phyloP scores from a whole-genome alignment of 2,329 filamentous ascomycete species.

The Fusarium equiseti region DNA sequence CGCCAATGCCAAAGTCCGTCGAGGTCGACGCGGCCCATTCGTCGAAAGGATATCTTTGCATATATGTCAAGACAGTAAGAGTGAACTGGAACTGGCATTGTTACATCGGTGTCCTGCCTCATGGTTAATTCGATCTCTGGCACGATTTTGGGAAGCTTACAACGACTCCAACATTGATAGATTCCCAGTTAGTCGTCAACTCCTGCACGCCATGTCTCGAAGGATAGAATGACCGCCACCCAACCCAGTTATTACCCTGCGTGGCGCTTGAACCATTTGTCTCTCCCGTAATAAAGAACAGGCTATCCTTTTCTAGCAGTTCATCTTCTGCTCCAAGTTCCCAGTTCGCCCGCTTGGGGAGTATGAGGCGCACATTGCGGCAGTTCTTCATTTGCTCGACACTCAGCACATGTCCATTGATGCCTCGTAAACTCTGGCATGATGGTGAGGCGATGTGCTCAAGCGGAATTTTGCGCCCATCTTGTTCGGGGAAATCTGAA shows the following conservation, averaged over 20 bases:
- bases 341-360: not conserved
- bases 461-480: fast-evolving
- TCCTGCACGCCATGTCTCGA: not conserved
- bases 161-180: not conserved
- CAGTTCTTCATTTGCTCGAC: slow-evolving; percentile 13
- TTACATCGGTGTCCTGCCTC: not conserved
- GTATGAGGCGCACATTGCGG: not conserved
- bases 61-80: slow-evolving; percentile 16
- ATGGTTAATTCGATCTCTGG: not conserved
- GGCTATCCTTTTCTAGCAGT: not conserved
- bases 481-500: not conserved
- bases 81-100: not conserved
- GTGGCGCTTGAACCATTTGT: not conserved
- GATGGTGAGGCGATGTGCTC: slow-evolving; percentile 14
- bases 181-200: not conserved
- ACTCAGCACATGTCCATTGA: not conserved
- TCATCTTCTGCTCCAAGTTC: not conserved
- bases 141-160: not conserved
- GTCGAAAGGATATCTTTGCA: not conserved
- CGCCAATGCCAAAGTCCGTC: slow-evolving; percentile 16
- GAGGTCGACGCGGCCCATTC: not conserved
- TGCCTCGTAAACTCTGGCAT: not conserved
- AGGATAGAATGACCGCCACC: not conserved
- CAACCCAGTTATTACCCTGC: not conserved
- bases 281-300: slow-evolving; percentile 4